Evolutionary conservation across 768 basidiomycete genomes (phyloP), one percentile per base, ranked within the genome.

Genomic region (Fomitopsis pulvina): DNA sequence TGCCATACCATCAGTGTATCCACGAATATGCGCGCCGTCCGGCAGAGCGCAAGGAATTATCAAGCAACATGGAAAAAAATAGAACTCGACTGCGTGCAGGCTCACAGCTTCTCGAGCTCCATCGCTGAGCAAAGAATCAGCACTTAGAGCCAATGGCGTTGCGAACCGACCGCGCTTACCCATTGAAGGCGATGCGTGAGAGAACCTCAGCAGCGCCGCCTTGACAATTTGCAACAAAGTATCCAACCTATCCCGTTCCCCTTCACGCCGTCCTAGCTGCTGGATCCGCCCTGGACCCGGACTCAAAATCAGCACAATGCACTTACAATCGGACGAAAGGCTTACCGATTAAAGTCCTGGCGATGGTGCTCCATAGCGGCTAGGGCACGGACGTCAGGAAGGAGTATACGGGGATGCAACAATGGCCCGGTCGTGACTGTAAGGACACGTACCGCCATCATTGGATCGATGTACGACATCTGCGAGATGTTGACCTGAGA

Each of bases 141-240:
- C 34, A 14, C 34, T 18, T 4, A 7, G 14, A 5, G 14, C 5
- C 14, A 18, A 18, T 18, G 34, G 34, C 34, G 4, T 12, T 18
- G 18, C 34, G 7, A 14, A 37, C 18, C 34, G 18, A 32, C 4
- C 4, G 14, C 29, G 44, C 57, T 42, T 51, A 58, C 57, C 54
- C 54, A 55, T 58, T 39, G 56, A 51, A 37, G 52, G 50, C 9
- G 48, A 55, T 40, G 52, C 45, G 26, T 49, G 48, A 48, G 49
- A 48, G 51, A 50, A 58, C 47, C 51, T 44, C 50, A 51, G 51
- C 57, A 58, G 53, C 44, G 45, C 54, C 20, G 46, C 52, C 7
- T 55, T 37, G 11, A 53, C 48, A 37, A 47, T 41, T 29, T 56
- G 51, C 16, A 58, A 25, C 40, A 52, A 34, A 28, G 45, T 16